Evolutionary conservation across 202 grass and related monocot species (phyloP).

Genomic region (Brachypodium distachyon): DNA sequence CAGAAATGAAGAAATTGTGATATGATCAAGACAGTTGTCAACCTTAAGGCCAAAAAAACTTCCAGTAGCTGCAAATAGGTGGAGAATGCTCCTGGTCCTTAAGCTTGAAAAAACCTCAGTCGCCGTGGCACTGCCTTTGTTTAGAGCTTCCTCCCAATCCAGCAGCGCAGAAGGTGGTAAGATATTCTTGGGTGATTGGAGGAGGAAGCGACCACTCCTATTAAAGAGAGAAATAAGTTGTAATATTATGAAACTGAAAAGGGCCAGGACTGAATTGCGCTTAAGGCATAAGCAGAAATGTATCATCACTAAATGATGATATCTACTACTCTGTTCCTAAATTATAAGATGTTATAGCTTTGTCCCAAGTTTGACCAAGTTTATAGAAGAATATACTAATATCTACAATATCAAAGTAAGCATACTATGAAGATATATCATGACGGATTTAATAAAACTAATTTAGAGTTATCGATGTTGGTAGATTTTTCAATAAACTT

Average conservation of each 20-base stretch:
- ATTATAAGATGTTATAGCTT: too few relatives aligned
- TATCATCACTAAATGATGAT: neutral
- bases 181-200: conserved; percentile 82
- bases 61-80: conserved; percentile 71
- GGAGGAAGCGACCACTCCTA: conserved; percentile 74
- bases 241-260: conserved; percentile 15
- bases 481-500: too few relatives aligned
- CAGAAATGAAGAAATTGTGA: neutral
- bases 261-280: neutral
- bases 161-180: conserved; percentile 40
- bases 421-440: too few relatives aligned
- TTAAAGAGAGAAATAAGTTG: conserved; percentile 18
- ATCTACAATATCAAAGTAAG: too few relatives aligned
- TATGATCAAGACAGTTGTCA: conserved; percentile 12
- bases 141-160: conserved; percentile 73
- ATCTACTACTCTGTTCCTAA: too few relatives aligned
- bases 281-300: neutral
- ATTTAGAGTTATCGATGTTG: too few relatives aligned
- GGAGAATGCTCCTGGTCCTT: conserved; percentile 88
- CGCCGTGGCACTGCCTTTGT: conserved; percentile 51
- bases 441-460: too few relatives aligned
- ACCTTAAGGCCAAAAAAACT: conserved; percentile 91
- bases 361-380: too few relatives aligned
- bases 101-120: conserved; percentile 71
- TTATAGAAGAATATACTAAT: too few relatives aligned